Conservation (phyloP, 73 alveolate genomes). For the Uronychia setigera region DNA sequence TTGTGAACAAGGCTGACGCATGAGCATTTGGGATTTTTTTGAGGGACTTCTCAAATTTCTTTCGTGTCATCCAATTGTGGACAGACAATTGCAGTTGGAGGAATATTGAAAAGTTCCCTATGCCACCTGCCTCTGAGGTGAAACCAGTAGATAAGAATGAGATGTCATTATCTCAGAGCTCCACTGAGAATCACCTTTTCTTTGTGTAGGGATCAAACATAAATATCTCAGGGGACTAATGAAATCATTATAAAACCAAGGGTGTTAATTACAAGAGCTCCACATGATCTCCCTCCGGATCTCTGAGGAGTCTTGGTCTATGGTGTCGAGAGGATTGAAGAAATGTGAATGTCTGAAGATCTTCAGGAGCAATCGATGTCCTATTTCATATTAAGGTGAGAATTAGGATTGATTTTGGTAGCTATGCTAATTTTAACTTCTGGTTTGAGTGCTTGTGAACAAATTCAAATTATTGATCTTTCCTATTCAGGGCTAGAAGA, state of each 20-base stretch:
- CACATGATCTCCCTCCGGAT: not conserved
- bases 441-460: not conserved
- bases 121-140: conserved; percentile 1
- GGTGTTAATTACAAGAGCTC: not conserved
- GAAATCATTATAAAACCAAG: not conserved
- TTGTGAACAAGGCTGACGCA: not conserved
- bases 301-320: not conserved
- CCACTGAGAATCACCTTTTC: not conserved
- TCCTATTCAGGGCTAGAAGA: not conserved
- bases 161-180: not conserved
- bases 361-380: not conserved
- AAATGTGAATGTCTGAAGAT: not conserved
- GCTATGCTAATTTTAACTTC: not conserved
- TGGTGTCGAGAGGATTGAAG: not conserved
- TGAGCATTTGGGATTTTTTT: not conserved
- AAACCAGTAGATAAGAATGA: not conserved
- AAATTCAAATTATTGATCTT: not conserved
- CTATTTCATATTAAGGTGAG: not conserved
- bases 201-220: not conserved
- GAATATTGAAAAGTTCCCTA: not conserved
- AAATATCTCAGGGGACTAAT: not conserved
- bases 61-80: not conserved
- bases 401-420: not conserved
- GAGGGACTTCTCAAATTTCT: not conserved
- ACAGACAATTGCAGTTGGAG: not conserved